Percentiles rank a stretch among this genome's conserved stretches.
These are phyloP conservation scores for Gossypium turneri DNA, from an alignment of 345 rosid species.

Conservation along the genomic window DNA sequence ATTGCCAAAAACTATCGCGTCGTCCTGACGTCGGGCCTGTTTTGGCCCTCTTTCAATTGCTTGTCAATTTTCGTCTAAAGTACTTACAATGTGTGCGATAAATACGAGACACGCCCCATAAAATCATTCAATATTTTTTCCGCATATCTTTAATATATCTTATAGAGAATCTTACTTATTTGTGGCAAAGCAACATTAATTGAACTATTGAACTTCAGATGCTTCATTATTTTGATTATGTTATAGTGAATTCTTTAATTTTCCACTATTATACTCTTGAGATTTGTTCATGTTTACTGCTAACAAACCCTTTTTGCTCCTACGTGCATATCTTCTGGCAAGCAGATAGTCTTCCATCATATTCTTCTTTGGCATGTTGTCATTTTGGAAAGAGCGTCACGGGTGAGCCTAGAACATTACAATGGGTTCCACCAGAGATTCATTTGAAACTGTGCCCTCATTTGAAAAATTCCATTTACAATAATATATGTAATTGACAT, in stretches of 20 bases:
- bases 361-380: too few species aligned
- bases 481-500: not conserved
- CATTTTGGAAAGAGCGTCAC: conserved; percentile 12
- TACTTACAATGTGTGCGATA: too few species aligned
- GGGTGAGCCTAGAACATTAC: conserved; percentile 23
- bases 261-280: not conserved
- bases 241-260: not conserved
- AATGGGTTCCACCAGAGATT: conserved; percentile 28
- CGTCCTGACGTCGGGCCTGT: too few species aligned
- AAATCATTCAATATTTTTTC: too few species aligned
- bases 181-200: not conserved
- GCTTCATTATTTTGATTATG: not conserved
- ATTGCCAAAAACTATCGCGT: too few species aligned
- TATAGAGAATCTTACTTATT: not conserved
- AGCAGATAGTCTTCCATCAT: too few species aligned
- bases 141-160: too few species aligned
- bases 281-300: not conserved
- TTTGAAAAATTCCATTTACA: not conserved
- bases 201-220: not conserved
- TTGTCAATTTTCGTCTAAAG: too few species aligned
- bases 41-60: too few species aligned
- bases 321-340: too few species aligned
- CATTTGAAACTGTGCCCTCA: not conserved
- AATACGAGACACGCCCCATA: too few species aligned
- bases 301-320: not conserved